Conservation (phyloP, 805 yeast genomes). For the Wickerhamiella spandovensis region DNA sequence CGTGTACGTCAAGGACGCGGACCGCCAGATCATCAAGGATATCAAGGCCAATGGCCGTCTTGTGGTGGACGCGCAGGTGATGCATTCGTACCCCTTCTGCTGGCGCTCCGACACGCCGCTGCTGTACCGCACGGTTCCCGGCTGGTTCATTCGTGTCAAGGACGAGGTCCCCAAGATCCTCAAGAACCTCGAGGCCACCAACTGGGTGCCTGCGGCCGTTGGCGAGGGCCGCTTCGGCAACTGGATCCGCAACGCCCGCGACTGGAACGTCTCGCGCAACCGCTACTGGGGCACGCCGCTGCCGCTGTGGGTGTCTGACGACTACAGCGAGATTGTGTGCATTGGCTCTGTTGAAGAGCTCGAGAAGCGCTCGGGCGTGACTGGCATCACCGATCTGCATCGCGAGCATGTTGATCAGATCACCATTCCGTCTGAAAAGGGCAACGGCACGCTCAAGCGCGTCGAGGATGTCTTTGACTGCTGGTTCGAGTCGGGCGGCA, state of each 20-base stretch:
- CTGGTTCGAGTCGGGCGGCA: constrained; percentile 99
- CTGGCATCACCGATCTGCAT: constrained; percentile 77
- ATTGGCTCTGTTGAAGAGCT: constrained; percentile 84
- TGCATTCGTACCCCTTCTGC: constrained; percentile 98
- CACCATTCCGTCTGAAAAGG: constrained; percentile 83
- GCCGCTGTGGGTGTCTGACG: constrained; percentile 95
- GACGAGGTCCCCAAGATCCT: constrained; percentile 84
- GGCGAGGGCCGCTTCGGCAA: constrained; percentile 93
- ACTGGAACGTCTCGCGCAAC: constrained; percentile 97
- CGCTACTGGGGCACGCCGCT: constrained; percentile 99
- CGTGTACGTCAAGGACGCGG: constrained; percentile 88
- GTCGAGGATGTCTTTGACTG: constrained; percentile 98
- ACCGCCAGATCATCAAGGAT: constrained; percentile 73
- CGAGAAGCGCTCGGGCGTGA: constrained; percentile 67
- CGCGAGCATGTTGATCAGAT: constrained; percentile 85
- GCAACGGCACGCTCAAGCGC: constrained; percentile 79
- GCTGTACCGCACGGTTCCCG: constrained; percentile 90
- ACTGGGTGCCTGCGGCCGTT: constrained; percentile 87
- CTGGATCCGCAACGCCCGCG: constrained; percentile 98
- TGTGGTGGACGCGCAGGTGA: constrained; percentile 65
- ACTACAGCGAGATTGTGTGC: constrained; percentile 83
- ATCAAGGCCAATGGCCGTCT: constrained; percentile 67
- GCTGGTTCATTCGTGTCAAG: constrained; percentile 91
- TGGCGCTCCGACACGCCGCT: constrained; percentile 99
- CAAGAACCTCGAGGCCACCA: constrained; percentile 68